A percentile compares a stretch with the other conserved stretches of the same genome.
Evolutionary conservation across 345 rosid species (phyloP).

Genomic region (Isatis tinctoria): DNA sequence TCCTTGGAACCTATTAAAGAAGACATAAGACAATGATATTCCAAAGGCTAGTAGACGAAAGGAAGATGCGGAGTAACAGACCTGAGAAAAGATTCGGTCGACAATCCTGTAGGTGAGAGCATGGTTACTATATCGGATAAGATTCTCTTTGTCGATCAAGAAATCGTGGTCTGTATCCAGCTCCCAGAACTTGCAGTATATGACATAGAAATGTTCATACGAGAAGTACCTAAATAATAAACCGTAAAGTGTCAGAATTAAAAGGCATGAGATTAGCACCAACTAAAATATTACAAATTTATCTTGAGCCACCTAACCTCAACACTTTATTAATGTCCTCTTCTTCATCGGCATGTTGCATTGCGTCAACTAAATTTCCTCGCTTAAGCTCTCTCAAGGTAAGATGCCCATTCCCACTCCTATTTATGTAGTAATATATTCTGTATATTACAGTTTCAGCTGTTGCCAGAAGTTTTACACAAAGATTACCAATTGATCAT

Average conservation of each 20-base stretch:
- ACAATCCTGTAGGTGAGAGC: slow-evolving; percentile 97
- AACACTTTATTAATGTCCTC: slow-evolving; percentile 96
- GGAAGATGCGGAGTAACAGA: slow-evolving; percentile 31
- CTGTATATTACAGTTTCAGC: slow-evolving; percentile 99
- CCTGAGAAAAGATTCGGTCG: slow-evolving; percentile 93
- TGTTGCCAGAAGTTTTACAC: slow-evolving; percentile 38
- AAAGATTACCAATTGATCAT: slow-evolving; percentile 13
- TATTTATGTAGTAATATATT: slow-evolving; percentile 91
- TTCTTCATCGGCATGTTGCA: slow-evolving; percentile 96
- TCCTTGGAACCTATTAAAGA: slow-evolving; percentile 60
- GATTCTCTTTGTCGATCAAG: slow-evolving; percentile 97
- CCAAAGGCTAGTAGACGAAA: neutral
- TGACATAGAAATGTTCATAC: slow-evolving; percentile 92
- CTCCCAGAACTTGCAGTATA: slow-evolving; percentile 99
- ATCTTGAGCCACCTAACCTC: slow-evolving; percentile 47
- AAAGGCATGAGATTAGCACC: neutral
- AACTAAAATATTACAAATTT: neutral
- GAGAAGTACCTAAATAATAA: slow-evolving; percentile 72
- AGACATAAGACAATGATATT: slow-evolving; percentile 8
- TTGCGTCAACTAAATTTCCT: slow-evolving; percentile 81
- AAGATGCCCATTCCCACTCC: slow-evolving; percentile 83
- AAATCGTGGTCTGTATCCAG: slow-evolving; percentile 98
- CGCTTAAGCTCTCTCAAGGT: slow-evolving; percentile 90
- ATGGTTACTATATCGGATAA: slow-evolving; percentile 93
- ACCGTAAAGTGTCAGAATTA: neutral